Conservation (phyloP, 306 rosid species). For the Trifolium fragiferum region DNA sequence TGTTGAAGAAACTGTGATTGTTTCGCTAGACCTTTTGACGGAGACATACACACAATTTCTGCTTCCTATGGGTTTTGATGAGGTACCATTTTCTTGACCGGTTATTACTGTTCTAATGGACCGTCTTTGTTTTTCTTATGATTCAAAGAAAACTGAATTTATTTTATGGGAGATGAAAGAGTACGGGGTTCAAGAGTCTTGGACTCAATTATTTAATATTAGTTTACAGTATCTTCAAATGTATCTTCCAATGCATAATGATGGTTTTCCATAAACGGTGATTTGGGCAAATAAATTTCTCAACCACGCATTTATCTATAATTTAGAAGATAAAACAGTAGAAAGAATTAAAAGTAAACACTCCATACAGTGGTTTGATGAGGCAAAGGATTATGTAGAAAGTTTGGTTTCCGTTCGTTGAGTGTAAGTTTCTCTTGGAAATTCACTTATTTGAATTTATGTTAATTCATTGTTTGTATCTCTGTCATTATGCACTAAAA, state of each 20-base stretch:
- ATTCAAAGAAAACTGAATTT: neutral
- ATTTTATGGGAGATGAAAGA: conserved; percentile 21
- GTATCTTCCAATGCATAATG: no score
- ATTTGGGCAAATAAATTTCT: neutral
- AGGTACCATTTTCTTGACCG: neutral
- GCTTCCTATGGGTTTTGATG: neutral
- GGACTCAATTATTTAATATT: conserved; percentile 14
- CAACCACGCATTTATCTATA: neutral
- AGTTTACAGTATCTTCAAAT: neutral
- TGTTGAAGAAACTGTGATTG: neutral
- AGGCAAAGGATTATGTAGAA: neutral
- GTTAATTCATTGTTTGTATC: no score
- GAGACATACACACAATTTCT: neutral
- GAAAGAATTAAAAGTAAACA: neutral
- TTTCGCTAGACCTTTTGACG: neutral
- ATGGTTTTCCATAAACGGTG: neutral
- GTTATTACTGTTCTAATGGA: neutral
- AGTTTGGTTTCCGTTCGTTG: neutral
- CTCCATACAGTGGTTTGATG: neutral
- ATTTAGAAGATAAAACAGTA: neutral
- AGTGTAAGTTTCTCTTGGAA: neutral
- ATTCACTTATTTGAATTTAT: no score
- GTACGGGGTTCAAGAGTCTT: conserved; percentile 9
- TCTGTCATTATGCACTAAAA: no score
- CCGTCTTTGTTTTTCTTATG: neutral